Percentiles rank a stretch among this genome's conserved stretches.
These are phyloP conservation scores for Phlyctochytrium arcticum DNA, from an alignment of 192 early-diverging fungal genomes.

Conservation along the genomic window DNA sequence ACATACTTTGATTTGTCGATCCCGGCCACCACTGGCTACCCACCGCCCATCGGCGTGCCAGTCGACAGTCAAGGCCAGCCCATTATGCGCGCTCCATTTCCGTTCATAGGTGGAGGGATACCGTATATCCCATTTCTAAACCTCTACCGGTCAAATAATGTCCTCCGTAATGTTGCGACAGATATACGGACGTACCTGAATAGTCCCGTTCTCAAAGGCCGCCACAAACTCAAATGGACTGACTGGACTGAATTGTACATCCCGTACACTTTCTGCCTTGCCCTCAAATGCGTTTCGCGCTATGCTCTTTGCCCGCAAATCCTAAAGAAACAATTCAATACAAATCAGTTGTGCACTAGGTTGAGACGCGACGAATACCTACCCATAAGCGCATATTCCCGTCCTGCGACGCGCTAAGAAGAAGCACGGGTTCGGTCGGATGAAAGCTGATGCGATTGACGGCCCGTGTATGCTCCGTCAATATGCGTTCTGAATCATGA, in stretches of 20 bases:
- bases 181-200: no score
- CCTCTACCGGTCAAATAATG: no score
- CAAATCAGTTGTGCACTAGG: constrained; percentile 51
- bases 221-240: constrained; percentile 64
- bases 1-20: constrained; percentile 68
- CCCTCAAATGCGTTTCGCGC: constrained; percentile 65
- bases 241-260: constrained; percentile 71
- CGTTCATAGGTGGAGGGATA: constrained; percentile 56
- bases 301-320: constrained; percentile 53
- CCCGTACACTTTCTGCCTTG: constrained; percentile 71
- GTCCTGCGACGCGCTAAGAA: constrained; percentile 78
- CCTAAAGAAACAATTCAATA: constrained; percentile 67
- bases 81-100: constrained; percentile 68
- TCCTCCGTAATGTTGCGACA: no score
- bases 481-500: constrained; percentile 44
- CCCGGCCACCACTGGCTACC: constrained; percentile 74
- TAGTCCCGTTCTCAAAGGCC: constrained; percentile 75
- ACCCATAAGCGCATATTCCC: constrained; percentile 72
- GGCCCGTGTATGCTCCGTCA: constrained; percentile 66
- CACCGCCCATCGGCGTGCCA: constrained; percentile 66
- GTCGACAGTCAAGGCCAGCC: constrained; percentile 67
- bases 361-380: constrained; percentile 31
- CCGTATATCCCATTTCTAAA: constrained; percentile 77
- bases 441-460: constrained; percentile 79
- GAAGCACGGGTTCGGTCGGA: constrained; percentile 56